Percentiles rank a stretch among this genome's conserved stretches.
phyloP scores from a whole-genome alignment of 2,329 filamentous ascomycete genomes.

The Monosporascus sp. region DNA sequence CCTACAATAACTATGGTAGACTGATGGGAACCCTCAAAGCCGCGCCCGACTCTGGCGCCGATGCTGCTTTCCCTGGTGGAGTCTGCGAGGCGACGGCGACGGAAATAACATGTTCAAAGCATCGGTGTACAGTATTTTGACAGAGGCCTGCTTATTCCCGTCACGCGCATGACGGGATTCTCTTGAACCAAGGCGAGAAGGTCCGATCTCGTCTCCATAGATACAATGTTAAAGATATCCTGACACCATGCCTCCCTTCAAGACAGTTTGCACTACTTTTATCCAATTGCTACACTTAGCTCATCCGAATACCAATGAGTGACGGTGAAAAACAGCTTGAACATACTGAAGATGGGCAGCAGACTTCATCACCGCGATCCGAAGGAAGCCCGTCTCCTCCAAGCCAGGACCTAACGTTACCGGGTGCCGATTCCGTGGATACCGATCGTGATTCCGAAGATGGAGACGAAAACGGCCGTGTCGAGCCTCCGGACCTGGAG shows the following conservation, averaged over 20 bases:
- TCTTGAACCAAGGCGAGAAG: not conserved
- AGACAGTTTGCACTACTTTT: not conserved
- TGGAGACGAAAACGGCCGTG: conserved; percentile 6
- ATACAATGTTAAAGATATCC: not conserved
- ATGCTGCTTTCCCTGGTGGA: too few species aligned
- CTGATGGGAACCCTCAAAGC: too few species aligned
- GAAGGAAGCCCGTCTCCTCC: conserved; percentile 1
- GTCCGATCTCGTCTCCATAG: not conserved
- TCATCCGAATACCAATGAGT: conserved; percentile 9
- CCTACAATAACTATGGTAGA: too few species aligned
- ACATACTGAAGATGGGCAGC: conserved; percentile 1
- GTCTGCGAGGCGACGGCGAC: not conserved
- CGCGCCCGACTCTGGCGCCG: too few species aligned
- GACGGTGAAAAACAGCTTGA: conserved; percentile 8
- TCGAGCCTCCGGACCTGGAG: conserved; percentile 23
- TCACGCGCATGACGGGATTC: not conserved
- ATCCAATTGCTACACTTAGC: not conserved
- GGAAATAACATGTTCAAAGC: not conserved
- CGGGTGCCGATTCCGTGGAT: conserved; percentile 4
- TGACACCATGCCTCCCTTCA: not conserved
- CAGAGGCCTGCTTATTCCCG: not conserved
- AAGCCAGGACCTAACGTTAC: conserved; percentile 8
- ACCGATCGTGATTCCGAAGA: conserved; percentile 6
- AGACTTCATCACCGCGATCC: not conserved
- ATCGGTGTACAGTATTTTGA: not conserved